Percentiles rank a stretch among this genome's conserved stretches.
These are phyloP conservation scores for Cytidiella melzeri DNA, from an alignment of 768 basidiomycete species.

Conservation along the genomic window DNA sequence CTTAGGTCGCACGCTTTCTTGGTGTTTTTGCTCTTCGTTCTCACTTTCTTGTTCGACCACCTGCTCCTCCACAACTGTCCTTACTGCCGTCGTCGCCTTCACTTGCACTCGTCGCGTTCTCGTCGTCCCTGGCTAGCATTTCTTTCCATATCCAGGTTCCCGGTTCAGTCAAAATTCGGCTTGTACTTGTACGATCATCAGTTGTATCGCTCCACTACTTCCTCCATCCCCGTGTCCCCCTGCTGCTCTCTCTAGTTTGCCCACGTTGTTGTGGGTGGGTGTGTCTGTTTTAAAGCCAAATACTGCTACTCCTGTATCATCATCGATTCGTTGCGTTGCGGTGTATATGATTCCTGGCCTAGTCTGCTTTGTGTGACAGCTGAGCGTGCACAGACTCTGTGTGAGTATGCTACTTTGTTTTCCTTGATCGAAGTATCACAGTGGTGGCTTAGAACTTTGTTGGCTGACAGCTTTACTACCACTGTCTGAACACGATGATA, in stretches of 20 bases:
- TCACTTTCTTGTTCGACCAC: constrained; percentile 18
- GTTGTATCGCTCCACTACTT: constrained; percentile 17
- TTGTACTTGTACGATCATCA: constrained; percentile 36
- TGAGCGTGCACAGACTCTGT: neutral
- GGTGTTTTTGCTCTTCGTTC: constrained; percentile 7
- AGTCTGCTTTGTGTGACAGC: neutral
- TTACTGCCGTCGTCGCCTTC: constrained; percentile 33
- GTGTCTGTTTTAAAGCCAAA: constrained; percentile 16
- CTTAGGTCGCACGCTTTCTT: constrained; percentile 5
- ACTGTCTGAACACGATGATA: too few species aligned
- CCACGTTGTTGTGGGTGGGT: constrained; percentile 24
- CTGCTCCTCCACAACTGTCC: constrained; percentile 32
- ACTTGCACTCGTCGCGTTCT: constrained; percentile 35
- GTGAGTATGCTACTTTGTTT: too few species aligned
- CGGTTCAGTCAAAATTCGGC: constrained; percentile 35
- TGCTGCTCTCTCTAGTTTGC: constrained; percentile 13
- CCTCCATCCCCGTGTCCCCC: constrained; percentile 9
- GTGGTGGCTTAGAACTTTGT: too few species aligned
- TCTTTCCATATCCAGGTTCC: constrained; percentile 26
- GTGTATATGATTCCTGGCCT: constrained; percentile 9
- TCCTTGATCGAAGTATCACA: too few species aligned
- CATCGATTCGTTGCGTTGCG: constrained; percentile 8
- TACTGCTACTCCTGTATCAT: constrained; percentile 20
- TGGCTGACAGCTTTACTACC: too few species aligned
- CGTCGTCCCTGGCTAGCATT: constrained; percentile 29